Conservation (phyloP, 768 basidiomycete genomes). For the Leccinum variicolor region DNA sequence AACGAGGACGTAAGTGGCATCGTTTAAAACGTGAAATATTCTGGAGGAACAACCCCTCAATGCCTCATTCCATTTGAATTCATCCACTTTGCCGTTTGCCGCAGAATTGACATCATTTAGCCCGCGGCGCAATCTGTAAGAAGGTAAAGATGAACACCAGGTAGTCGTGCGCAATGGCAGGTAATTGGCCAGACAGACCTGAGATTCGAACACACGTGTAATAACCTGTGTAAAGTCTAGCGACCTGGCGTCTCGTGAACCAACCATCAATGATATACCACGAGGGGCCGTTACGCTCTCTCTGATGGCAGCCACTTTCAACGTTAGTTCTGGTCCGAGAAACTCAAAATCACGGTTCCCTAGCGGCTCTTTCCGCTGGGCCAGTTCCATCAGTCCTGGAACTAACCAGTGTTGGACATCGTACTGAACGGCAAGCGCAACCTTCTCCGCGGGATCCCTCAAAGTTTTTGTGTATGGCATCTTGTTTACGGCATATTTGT, state of each 20-base stretch:
- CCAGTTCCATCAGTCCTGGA: constrained; percentile 24
- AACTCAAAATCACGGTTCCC: constrained; percentile 10
- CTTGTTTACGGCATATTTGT: constrained; percentile 27
- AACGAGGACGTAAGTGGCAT: neutral
- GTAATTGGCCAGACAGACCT: neutral
- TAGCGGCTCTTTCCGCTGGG: constrained; percentile 16
- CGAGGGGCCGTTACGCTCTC: constrained; percentile 8
- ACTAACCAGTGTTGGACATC: constrained; percentile 35
- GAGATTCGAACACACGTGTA: constrained; percentile 2
- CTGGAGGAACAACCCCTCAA: neutral
- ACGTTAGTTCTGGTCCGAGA: constrained; percentile 13
- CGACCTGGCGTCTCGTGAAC: neutral
- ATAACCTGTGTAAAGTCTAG: constrained; percentile 18
- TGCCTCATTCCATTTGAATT: neutral
- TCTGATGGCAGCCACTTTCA: constrained; percentile 22
- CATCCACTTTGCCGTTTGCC: neutral
- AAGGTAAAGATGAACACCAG: neutral
- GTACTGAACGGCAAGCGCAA: constrained; percentile 29
- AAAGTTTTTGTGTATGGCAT: constrained; percentile 17
- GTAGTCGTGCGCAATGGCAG: neutral
- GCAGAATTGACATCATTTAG: neutral
- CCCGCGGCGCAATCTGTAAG: neutral
- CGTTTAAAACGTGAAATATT: neutral
- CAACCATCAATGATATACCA: neutral
- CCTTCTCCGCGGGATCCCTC: constrained; percentile 23